Percentiles rank a stretch among this genome's conserved stretches.
phyloP scores from a whole-genome alignment of 2,329 filamentous ascomycete genomes.

The Phoma sp. region DNA sequence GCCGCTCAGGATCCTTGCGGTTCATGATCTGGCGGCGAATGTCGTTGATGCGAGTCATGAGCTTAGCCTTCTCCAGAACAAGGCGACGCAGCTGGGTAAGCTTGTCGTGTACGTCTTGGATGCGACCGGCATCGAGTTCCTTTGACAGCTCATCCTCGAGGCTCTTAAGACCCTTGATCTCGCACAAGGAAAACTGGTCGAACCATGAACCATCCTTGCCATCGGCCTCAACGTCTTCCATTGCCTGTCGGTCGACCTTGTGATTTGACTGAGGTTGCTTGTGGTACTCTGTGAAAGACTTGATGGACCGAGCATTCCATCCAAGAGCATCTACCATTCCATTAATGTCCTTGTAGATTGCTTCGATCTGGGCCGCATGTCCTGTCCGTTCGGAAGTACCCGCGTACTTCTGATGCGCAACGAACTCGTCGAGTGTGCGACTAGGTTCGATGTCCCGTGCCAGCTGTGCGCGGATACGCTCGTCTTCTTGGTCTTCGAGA shows the following conservation, averaged over 20 bases:
- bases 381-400: constrained; percentile 50
- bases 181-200: constrained; percentile 75
- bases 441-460: constrained; percentile 66
- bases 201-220: constrained; percentile 54
- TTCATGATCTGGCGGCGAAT: constrained; percentile 76
- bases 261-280: constrained; percentile 51
- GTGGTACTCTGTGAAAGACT: constrained; percentile 70
- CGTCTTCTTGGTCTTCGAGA: constrained; percentile 66
- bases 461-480: constrained; percentile 68
- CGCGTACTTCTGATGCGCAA: constrained; percentile 60
- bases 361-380: constrained; percentile 56
- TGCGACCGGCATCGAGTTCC: constrained; percentile 69
- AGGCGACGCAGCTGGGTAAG: constrained; percentile 72
- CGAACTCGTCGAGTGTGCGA: constrained; percentile 69
- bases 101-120: constrained; percentile 72
- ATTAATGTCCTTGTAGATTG: constrained; percentile 77
- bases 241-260: constrained; percentile 67
- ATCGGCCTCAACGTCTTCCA: constrained; percentile 55
- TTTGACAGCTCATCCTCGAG: constrained; percentile 68
- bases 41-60: constrained; percentile 75
- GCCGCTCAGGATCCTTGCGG: constrained; percentile 70
- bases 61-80: constrained; percentile 70
- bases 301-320: constrained; percentile 75
- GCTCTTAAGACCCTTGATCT: constrained; percentile 70
- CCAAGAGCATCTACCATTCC: constrained; percentile 94